Evolutionary conservation across 257 asterid species (phyloP).

Genomic region (Gentiana macrophylla): DNA sequence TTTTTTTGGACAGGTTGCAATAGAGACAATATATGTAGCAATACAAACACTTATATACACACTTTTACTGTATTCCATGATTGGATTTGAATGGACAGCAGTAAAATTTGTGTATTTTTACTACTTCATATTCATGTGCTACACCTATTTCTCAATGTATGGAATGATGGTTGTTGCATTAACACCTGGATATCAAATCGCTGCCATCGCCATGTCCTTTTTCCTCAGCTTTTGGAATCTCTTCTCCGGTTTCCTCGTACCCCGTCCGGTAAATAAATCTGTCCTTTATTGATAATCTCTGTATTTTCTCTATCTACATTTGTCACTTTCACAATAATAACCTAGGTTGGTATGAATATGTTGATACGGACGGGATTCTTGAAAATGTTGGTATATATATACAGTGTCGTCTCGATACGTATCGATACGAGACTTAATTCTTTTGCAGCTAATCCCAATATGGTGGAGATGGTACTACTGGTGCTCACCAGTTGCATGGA

Average conservation of each 20-base stretch:
- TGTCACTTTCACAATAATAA: background rate
- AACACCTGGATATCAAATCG: constrained; percentile 69
- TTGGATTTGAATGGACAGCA: constrained; percentile 62
- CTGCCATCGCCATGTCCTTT: constrained; percentile 77
- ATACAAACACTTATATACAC: constrained; percentile 53
- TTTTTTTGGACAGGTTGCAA: constrained; percentile 38
- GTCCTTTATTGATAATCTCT: background rate
- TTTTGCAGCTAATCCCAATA: constrained; percentile 57
- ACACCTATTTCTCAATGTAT: constrained; percentile 71
- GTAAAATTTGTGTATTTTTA: constrained; percentile 61
- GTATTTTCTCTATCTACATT: background rate
- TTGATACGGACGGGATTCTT: too few relatives aligned
- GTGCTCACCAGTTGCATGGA: constrained; percentile 78
- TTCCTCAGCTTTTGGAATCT: constrained; percentile 87
- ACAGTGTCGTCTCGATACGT: too few relatives aligned
- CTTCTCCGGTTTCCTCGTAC: constrained; percentile 78
- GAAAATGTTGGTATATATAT: too few relatives aligned
- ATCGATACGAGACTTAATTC: too few relatives aligned
- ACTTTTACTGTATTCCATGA: constrained; percentile 64
- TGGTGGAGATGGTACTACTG: constrained; percentile 98
- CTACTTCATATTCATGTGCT: constrained; percentile 86
- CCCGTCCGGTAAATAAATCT: constrained; percentile 49
- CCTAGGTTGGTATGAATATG: too few relatives aligned
- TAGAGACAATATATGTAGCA: constrained; percentile 68
- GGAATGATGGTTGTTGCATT: constrained; percentile 90